phyloP scores from a whole-genome alignment of 495 filamentous ascomycete species.

The Geopyxis carbonaria region DNA sequence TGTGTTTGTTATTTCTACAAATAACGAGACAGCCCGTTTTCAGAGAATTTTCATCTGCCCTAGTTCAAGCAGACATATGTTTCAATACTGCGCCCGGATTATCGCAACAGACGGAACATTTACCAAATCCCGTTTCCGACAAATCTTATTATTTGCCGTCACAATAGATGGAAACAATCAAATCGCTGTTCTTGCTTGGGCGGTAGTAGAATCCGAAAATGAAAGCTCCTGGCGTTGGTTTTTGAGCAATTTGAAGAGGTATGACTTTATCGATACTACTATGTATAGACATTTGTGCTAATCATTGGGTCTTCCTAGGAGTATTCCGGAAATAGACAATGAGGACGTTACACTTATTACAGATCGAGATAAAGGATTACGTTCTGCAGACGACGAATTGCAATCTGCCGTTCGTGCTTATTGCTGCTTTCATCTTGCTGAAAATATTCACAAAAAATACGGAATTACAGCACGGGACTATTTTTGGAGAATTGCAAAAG shows the following conservation, averaged over 20 bases:
- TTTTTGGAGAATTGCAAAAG: conserved; percentile 8
- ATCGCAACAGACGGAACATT: conserved; percentile 11
- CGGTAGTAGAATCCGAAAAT: conserved; percentile 14
- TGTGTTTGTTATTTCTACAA: background rate
- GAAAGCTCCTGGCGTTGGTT: conserved; percentile 11
- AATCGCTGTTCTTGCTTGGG: conserved; percentile 9
- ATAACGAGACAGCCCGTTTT: background rate
- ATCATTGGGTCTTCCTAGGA: background rate
- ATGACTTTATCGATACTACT: background rate
- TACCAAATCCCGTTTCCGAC: conserved; percentile 6
- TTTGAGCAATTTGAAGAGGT: conserved; percentile 2
- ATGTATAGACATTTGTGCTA: background rate
- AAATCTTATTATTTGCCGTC: conserved; percentile 10
- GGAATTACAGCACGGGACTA: background rate
- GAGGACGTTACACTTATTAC: conserved; percentile 3
- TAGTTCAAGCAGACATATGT: background rate
- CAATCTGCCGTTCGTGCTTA: background rate
- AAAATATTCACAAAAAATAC: conserved; percentile 4
- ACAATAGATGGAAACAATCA: conserved; percentile 11
- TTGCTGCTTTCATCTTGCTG: background rate
- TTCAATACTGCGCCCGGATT: conserved; percentile 3
- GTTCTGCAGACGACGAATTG: conserved; percentile 1
- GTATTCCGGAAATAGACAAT: conserved; percentile 5
- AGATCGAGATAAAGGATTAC: conserved; percentile 4
- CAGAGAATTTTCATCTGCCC: conserved; percentile 9